phyloP scores from a whole-genome alignment of 495 filamentous ascomycete species.

The Cercophora scortea region DNA sequence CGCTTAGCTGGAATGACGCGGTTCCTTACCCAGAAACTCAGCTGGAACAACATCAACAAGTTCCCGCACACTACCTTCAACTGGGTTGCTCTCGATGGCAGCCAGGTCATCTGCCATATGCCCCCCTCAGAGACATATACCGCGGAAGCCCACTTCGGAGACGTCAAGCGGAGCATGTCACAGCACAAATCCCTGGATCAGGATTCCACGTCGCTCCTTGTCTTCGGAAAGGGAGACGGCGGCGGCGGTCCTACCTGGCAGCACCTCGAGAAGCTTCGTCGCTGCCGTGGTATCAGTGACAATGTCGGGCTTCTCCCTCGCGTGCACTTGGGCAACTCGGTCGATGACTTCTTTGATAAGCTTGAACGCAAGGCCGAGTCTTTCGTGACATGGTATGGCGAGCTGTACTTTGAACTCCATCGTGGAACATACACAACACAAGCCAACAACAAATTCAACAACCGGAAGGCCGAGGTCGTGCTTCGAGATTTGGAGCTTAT shows the following conservation, averaged over 20 bases:
- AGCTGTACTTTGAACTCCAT: slow-evolving; percentile 96
- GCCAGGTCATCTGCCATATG: slow-evolving; percentile 97
- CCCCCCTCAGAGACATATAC: slow-evolving; percentile 91
- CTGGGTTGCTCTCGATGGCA: slow-evolving; percentile 92
- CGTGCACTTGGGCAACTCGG: slow-evolving; percentile 81
- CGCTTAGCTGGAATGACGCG: slow-evolving; percentile 87
- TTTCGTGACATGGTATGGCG: slow-evolving; percentile 95
- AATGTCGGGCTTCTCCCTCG: slow-evolving; percentile 74
- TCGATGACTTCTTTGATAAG: slow-evolving; percentile 91
- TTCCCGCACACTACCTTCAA: slow-evolving; percentile 98
- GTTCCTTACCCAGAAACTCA: slow-evolving; percentile 95
- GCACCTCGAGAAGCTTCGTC: slow-evolving; percentile 87
- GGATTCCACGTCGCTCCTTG: slow-evolving; percentile 77
- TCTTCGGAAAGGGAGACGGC: slow-evolving; percentile 94
- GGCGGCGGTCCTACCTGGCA: slow-evolving; percentile 92
- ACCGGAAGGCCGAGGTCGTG: slow-evolving; percentile 75
- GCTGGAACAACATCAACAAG: slow-evolving; percentile 94
- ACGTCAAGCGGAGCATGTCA: slow-evolving; percentile 80
- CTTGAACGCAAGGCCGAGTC: slow-evolving; percentile 69
- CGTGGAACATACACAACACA: slow-evolving; percentile 96
- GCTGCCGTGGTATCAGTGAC: slow-evolving; percentile 91
- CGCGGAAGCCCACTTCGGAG: slow-evolving; percentile 88
- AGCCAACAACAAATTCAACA: slow-evolving; percentile 92
- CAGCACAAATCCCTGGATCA: slow-evolving; percentile 95
- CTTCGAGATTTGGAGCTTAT: slow-evolving; percentile 81